Conservation (phyloP, 371 early-diverging fungal genomes). For the Circinella minor region DNA sequence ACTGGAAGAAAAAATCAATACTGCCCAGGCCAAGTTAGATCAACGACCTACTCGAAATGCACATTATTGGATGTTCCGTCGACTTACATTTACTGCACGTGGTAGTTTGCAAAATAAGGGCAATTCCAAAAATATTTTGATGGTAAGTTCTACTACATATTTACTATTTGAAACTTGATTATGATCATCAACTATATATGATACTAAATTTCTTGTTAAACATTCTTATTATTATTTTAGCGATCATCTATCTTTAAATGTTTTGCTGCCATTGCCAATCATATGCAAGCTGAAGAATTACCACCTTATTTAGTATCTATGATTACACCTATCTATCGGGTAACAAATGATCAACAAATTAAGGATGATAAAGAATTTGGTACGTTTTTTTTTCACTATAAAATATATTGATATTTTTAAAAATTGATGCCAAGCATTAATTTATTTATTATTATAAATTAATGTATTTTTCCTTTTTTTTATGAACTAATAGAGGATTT, state of each 20-base stretch:
- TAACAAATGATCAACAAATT: conserved; percentile 74
- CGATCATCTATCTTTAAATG: conserved; percentile 83
- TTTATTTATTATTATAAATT: too few relatives aligned
- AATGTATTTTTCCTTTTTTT: neutral
- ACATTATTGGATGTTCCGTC: conserved; percentile 67
- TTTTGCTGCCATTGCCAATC: conserved; percentile 87
- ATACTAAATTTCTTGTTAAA: neutral
- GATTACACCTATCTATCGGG: conserved; percentile 81
- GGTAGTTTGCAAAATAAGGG: conserved; percentile 56
- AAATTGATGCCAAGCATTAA: too few relatives aligned
- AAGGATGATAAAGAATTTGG: conserved; percentile 61
- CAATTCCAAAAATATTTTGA: conserved; percentile 1
- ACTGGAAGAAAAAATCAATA: neutral
- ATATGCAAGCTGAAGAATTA: conserved; percentile 62
- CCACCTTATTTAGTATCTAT: conserved; percentile 72
- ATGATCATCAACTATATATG: neutral
- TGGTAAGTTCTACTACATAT: conserved; percentile 18
- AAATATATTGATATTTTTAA: too few relatives aligned
- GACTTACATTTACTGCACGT: conserved; percentile 72
- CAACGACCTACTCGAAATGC: conserved; percentile 39
- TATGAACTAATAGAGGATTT: conserved; percentile 61
- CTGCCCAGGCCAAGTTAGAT: conserved; percentile 21
- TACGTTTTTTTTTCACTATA: conserved; percentile 24
- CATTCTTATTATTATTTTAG: conserved; percentile 31
- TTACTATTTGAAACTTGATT: too few relatives aligned